Conservation (phyloP, 441 rosid genomes). For the Kokia cookei region DNA sequence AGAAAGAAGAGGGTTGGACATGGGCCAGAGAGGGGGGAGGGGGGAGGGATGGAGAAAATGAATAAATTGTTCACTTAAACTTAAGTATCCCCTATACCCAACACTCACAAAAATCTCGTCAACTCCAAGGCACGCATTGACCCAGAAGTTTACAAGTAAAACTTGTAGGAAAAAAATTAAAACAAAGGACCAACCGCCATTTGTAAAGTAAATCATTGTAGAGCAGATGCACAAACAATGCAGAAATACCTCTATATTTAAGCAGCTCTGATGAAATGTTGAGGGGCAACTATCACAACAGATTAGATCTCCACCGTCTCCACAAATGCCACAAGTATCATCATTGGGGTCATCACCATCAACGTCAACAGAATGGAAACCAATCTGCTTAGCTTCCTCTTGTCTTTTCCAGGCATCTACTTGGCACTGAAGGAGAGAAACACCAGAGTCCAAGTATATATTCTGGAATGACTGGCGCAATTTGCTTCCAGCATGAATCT, state of each 20-base stretch:
- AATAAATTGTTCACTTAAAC: not conserved
- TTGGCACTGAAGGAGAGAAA: constrained; percentile 82
- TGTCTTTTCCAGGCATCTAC: constrained; percentile 80
- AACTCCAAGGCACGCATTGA: not conserved
- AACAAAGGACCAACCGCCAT: not conserved
- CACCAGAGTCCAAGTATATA: constrained; percentile 79
- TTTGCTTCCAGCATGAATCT: constrained; percentile 97
- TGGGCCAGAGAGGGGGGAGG: not conserved
- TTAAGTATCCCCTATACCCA: not conserved
- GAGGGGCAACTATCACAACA: constrained; percentile 99
- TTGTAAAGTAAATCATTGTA: not conserved
- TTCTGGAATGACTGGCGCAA: constrained; percentile 80
- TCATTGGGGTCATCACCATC: constrained; percentile 93
- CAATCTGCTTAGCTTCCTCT: constrained; percentile 42
- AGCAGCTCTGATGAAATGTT: constrained; percentile 90
- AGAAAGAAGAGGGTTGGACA: not conserved
- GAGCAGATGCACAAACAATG: not conserved
- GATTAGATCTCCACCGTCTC: constrained; percentile 95
- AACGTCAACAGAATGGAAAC: constrained; percentile 47
- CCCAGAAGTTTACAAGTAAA: not conserved
- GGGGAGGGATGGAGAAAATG: not conserved
- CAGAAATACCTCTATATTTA: constrained; percentile 57
- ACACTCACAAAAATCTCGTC: not conserved
- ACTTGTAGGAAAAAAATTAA: not conserved
- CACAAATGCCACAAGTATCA: constrained; percentile 94